Conservation (phyloP, 306 rosid species). For the Datisca glomerata region DNA sequence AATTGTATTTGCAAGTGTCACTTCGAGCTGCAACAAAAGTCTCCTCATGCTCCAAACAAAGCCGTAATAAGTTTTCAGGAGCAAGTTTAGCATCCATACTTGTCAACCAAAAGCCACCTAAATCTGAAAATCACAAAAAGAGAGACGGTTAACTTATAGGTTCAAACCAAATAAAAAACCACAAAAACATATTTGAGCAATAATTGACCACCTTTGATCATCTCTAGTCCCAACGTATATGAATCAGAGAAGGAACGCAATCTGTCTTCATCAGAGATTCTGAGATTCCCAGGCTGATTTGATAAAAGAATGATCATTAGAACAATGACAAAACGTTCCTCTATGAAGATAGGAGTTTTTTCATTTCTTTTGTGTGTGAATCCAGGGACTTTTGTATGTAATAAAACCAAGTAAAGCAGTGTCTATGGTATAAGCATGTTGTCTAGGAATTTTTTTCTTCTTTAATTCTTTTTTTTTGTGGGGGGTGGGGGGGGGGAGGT, state of each 20-base stretch:
- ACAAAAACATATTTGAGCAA: neutral
- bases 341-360: too few species aligned
- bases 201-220: slow-evolving; percentile 44
- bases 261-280: slow-evolving; percentile 42
- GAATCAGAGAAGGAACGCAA: slow-evolving; percentile 50
- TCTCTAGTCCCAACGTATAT: slow-evolving; percentile 42
- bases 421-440: too few species aligned
- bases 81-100: slow-evolving; percentile 54
- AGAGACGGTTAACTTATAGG: neutral
- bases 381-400: too few species aligned
- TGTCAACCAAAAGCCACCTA: slow-evolving; percentile 31
- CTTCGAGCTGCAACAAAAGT: slow-evolving; percentile 31
- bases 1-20: slow-evolving; percentile 40
- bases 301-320: slow-evolving; percentile 16
- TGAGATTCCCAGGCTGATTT: slow-evolving; percentile 47
- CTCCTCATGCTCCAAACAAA: slow-evolving; percentile 51
- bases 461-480: too few species aligned
- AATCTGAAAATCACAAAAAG: slow-evolving; percentile 25
- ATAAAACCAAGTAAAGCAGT: too few species aligned
- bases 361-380: too few species aligned
- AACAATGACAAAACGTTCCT: slow-evolving; percentile 4
- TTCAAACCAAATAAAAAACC: too few species aligned
- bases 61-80: slow-evolving; percentile 70
- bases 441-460: too few species aligned
- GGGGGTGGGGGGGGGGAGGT: too few species aligned